Evolutionary conservation across 306 rosid genomes (phyloP), one percentile per base, ranked within the genome.

Genomic region (Acacia melanoxylon): DNA sequence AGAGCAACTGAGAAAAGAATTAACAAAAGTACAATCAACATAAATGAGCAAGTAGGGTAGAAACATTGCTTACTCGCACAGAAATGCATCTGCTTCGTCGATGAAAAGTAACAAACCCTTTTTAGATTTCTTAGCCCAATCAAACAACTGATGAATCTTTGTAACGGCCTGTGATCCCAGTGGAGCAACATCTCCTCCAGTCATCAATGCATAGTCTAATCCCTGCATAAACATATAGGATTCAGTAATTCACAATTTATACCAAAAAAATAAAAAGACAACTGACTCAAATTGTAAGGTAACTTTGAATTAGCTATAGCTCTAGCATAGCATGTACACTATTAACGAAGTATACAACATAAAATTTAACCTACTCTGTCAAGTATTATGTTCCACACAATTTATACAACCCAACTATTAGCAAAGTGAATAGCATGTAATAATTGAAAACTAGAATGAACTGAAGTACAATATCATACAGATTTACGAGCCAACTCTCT

Each of bases 131-230:
- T 92, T 93, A 68, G 94, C 79, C 98, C 99, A 95, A 84, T 95
- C 99, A 84, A 95, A 95, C 88, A 95, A 82, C 85, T 93, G 94
- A 85, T 95, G 99, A 79, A 95, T 95, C 89, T 95, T 95, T 65
- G 99, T 95, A 25, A 95, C 99, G 80, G 99, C 99, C 87, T 94
- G 98, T 41, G 99, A 81, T 54, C 99, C 99, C 68, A 95, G 89
- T 0, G 99, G 99, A 74, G 97, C 94, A 83, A 95, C 99, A 87
- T 95, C 99, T 51, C 99, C 99, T 87, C 99, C 99, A 10, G 97
- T 95, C 99, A 95, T 95, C 85, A 95, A 88, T 66, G 99, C 99
- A 77, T 95, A 95, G 86, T 95, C 98, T 79, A 95, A 83, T 71
- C 99, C 99, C 98, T 95, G 78, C 78, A 80, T 67, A 74, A 68